Conservation (phyloP, 2,329 filamentous ascomycete species). For the Canariomyces notabilis region DNA sequence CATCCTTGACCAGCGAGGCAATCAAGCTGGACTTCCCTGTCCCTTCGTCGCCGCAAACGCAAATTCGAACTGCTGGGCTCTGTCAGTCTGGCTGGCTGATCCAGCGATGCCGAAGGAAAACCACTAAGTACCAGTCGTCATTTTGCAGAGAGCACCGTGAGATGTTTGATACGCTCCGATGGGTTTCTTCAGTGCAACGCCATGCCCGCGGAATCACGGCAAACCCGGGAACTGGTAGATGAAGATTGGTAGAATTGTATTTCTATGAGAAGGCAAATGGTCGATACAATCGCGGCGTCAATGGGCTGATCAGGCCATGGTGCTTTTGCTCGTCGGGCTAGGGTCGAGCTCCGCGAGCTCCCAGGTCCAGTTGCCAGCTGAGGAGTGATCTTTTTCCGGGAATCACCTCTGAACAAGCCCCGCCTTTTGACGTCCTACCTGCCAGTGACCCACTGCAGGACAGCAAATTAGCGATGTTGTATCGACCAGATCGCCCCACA, state of each 20-base stretch:
- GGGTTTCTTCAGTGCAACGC: neutral
- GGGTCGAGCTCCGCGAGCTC: neutral
- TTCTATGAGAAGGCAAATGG: neutral
- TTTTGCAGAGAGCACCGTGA: conserved; percentile 5
- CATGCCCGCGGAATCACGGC: neutral
- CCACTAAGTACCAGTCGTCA: conserved; percentile 19
- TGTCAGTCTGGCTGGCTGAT: neutral
- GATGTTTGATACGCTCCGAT: neutral
- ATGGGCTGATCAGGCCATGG: neutral
- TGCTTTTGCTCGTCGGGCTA: neutral
- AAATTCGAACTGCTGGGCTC: conserved; percentile 66
- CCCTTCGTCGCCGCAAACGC: conserved; percentile 92
- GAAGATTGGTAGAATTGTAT: neutral
- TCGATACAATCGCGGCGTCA: neutral
- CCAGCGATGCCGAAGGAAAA: neutral
- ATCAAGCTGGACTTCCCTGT: conserved; percentile 93
- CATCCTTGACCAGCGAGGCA: conserved; percentile 92
- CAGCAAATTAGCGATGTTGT: neutral
- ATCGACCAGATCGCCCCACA: neutral
- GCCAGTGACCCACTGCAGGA: no score
- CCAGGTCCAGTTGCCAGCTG: neutral
- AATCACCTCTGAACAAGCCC: neutral
- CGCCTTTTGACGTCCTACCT: neutral
- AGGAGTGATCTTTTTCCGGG: neutral
- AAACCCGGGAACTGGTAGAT: neutral